phyloP scores from a whole-genome alignment of 1,284 basidiomycete species.

The Athelia psychrophila region DNA sequence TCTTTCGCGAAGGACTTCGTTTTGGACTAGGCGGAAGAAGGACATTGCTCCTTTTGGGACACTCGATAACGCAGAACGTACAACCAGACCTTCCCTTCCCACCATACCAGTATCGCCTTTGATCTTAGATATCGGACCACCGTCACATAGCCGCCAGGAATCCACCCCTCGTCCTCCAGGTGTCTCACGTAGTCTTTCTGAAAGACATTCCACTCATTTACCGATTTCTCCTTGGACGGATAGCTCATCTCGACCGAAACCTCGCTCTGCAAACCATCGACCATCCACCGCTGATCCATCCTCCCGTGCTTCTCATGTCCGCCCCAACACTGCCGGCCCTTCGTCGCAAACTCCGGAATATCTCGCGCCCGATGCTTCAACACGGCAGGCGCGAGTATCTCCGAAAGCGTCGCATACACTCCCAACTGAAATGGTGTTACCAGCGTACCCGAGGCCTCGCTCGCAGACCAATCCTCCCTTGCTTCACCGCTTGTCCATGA shows the following conservation, averaged over 20 bases:
- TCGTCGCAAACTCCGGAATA: constrained; percentile 12
- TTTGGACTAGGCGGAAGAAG: constrained; percentile 40
- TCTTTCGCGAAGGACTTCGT: constrained; percentile 53
- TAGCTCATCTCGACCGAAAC: constrained; percentile 7
- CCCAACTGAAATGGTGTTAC: constrained; percentile 6
- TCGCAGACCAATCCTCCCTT: constrained; percentile 71
- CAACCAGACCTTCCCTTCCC: constrained; percentile 40
- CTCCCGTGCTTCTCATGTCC: constrained; percentile 18
- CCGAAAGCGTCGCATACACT: constrained; percentile 14
- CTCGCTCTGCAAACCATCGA: constrained; percentile 6
- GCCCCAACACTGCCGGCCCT: constrained; percentile 30
- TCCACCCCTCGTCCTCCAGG: constrained; percentile 29
- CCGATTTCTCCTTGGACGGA: constrained; percentile 14
- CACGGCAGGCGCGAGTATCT: constrained; percentile 13
- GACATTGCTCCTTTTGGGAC: constrained; percentile 4
- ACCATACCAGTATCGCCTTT: constrained; percentile 50
- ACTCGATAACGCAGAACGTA: constrained; percentile 12
- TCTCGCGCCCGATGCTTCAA: constrained; percentile 13
- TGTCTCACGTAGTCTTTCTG: constrained; percentile 52
- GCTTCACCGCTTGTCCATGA: constrained; percentile 68
- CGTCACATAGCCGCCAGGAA: constrained; percentile 19
- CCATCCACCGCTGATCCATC: constrained; percentile 18
- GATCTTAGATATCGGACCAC: constrained; percentile 35
- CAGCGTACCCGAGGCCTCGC: constrained; percentile 39
- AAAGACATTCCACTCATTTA: constrained; percentile 29